Evolutionary conservation across 140 eudicot genomes (phyloP), one percentile per base, ranked within the genome.

Genomic region (Artemisia princeps): DNA sequence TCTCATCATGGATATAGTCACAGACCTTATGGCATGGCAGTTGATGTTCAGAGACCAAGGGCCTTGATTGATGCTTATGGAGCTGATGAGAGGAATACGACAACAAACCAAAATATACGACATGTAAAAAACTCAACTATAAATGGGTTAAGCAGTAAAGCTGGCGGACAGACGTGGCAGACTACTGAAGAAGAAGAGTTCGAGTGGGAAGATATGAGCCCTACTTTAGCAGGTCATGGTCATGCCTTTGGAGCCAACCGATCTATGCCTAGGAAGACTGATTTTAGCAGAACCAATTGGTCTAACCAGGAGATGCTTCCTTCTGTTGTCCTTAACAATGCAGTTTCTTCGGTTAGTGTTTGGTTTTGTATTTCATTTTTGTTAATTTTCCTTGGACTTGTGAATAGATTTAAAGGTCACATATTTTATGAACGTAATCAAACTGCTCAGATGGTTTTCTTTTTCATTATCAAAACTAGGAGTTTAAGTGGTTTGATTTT

Each of bases 21-120:
- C 64, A 76, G 95, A 49, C 64, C 71, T 10, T 68, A 78, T 46
- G 77, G 69, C 17, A 48, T 64, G 60, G 62, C 74, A 44, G 81
- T 75, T 67, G 86, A 83, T 74, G 82, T 73, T 79, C 84, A 78
- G 52, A 78, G 99, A 66, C 92, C 99, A 7, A 77, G 99, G 68
- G 96, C 95, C 67, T 79, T 94, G 73, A 94, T 94, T 63, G 88
- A 78, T 78, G 99, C 99, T 11, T 94, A 94, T 73, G 99, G 99
- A 24, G 78, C 83, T 11, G 99, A 94, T 61, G 78, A 94, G 69
- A 77, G 99, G 75, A 78, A 80, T 33, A 84, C 74, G 62, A 60
- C 71, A 15, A 10, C 65, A 15, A 75, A 62, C 60, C 72, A 54
- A 51, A 83, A 79, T 63, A 68, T 64, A 64, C 76, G 40, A 3